Conservation (phyloP, 2,329 filamentous ascomycete genomes). For the Aspergillus quadricinctus region DNA sequence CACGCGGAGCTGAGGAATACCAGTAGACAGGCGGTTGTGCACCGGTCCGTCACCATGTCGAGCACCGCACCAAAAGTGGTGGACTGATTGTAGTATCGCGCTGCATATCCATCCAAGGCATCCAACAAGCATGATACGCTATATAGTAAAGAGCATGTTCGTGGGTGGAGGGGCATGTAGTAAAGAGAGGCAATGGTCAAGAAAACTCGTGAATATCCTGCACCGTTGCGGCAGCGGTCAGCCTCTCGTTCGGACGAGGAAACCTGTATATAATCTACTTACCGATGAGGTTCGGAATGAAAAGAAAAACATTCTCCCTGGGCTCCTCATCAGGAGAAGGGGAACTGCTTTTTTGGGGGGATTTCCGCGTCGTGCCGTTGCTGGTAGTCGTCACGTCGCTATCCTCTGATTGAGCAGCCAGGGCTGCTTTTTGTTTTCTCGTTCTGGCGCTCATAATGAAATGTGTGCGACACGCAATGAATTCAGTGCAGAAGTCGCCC, state of each 20-base stretch:
- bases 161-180: slow-evolving; percentile 98
- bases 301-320: slow-evolving; percentile 74
- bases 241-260: neutral
- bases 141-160: slow-evolving; percentile 82
- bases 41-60: slow-evolving; percentile 98
- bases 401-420: slow-evolving; percentile 27
- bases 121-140: slow-evolving; percentile 92
- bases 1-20: slow-evolving; percentile 94
- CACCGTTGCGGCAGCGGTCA: slow-evolving; percentile 1
- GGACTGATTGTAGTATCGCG: slow-evolving; percentile 79
- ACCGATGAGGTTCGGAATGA: slow-evolving; percentile 80
- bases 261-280: slow-evolving; percentile 25
- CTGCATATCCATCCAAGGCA: slow-evolving; percentile 91
- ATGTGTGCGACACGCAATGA: neutral
- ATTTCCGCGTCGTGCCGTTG: slow-evolving; percentile 29
- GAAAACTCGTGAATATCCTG: slow-evolving; percentile 73
- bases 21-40: slow-evolving; percentile 89
- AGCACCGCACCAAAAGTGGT: slow-evolving; percentile 94
- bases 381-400: slow-evolving; percentile 24
- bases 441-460: slow-evolving; percentile 35
- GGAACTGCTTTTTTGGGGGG: slow-evolving; percentile 29
- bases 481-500: neutral
- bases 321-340: slow-evolving; percentile 29
- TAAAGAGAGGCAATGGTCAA: slow-evolving; percentile 88
- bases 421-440: slow-evolving; percentile 36